phyloP scores from a whole-genome alignment of 805 yeast genomes.

The Metschnikowia similis region DNA sequence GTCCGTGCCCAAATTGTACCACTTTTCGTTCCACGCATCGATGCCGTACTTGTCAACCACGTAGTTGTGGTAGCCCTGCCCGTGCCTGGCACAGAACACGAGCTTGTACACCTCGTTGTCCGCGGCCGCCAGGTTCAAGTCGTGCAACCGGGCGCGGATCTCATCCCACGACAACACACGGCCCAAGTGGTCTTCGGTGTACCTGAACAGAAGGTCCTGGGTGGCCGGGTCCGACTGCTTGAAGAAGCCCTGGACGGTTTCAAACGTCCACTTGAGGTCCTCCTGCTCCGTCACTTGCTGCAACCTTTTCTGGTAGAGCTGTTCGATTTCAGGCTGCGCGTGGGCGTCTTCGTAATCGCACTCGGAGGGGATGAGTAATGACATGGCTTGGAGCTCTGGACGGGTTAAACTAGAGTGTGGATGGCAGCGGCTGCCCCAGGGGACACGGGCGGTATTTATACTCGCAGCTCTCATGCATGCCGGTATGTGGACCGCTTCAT shows the following conservation, averaged over 20 bases:
- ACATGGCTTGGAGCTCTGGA: conserved; percentile 4
- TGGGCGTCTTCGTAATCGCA: conserved; percentile 27
- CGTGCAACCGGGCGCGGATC: conserved; percentile 26
- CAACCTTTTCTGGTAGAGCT: conserved; percentile 7
- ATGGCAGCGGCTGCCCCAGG: too few species aligned
- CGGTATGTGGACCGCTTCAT: background rate
- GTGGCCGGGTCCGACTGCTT: conserved; percentile 41
- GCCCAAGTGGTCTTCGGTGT: conserved; percentile 43
- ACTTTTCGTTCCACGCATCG: conserved; percentile 53
- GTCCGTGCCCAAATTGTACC: conserved; percentile 50
- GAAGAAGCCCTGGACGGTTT: conserved; percentile 48
- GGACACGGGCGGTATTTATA: background rate
- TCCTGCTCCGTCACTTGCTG: conserved; percentile 4
- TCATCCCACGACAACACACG: conserved; percentile 39
- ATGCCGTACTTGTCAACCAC: conserved; percentile 52
- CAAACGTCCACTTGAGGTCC: conserved; percentile 38
- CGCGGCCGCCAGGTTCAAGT: conserved; percentile 32
- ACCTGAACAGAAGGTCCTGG: conserved; percentile 45
- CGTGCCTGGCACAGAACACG: conserved; percentile 59
- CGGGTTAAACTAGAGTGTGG: background rate
- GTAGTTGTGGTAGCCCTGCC: conserved; percentile 64
- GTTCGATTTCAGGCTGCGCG: conserved; percentile 10
- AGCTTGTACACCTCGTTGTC: conserved; percentile 44
- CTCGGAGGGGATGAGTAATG: conserved; percentile 23
- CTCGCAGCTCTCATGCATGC: background rate